Evolutionary conservation across 2,329 filamentous ascomycete genomes (phyloP).

Genomic region (Tolypocladium paradoxum): DNA sequence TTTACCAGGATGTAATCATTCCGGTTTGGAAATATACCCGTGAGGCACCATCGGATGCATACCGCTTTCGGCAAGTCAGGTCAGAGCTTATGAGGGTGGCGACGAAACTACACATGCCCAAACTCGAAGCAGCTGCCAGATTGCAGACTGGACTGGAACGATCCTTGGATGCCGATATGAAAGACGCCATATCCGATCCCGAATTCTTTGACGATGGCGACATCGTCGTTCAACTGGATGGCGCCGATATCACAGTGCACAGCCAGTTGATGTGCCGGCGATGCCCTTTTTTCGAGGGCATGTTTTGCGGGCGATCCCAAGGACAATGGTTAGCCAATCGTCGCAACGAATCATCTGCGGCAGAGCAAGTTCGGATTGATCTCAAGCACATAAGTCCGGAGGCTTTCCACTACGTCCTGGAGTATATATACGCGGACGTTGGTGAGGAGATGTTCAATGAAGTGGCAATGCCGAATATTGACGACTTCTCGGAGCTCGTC

Average conservation of each 20-base stretch:
- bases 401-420: constrained; percentile 69
- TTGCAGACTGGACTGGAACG: constrained; percentile 57
- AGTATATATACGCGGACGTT: constrained; percentile 73
- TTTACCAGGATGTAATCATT: constrained; percentile 70
- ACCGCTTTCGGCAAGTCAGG: constrained; percentile 69
- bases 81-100: constrained; percentile 83
- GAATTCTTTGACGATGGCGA: constrained; percentile 72
- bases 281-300: constrained; percentile 83
- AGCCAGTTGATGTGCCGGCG: constrained; percentile 69
- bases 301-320: constrained; percentile 79
- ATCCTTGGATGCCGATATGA: constrained; percentile 60
- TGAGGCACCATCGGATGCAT: constrained; percentile 52
- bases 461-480: constrained; percentile 58
- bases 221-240: constrained; percentile 66
- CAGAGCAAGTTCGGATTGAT: constrained; percentile 56
- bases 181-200: constrained; percentile 54
- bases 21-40: constrained; percentile 79
- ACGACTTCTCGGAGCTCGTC: constrained; percentile 80
- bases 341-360: constrained; percentile 29
- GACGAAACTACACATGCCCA: constrained; percentile 55
- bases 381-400: constrained; percentile 66
- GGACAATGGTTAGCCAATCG: constrained; percentile 75
- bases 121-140: constrained; percentile 67
- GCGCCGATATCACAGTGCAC: constrained; percentile 62
- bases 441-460: constrained; percentile 74